Conservation (phyloP, 345 rosid genomes). For the Tarenaya hassleriana region DNA sequence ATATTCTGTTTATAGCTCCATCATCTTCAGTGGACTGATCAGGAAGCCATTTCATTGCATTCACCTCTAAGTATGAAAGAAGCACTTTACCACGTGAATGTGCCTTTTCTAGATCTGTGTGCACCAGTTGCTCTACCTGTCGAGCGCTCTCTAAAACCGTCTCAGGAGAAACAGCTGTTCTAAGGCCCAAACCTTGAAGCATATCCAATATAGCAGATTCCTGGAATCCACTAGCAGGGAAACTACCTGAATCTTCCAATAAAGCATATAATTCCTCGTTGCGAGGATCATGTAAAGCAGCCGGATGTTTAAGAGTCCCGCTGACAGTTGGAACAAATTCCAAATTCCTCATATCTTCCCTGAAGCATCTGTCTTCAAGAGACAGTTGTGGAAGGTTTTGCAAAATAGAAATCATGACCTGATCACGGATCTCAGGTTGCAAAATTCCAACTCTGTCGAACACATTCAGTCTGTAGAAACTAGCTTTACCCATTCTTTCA, state of each 20-base stretch:
- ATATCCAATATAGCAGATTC: slow-evolving; percentile 65
- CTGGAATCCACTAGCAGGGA: slow-evolving; percentile 64
- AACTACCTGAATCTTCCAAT: slow-evolving; percentile 71
- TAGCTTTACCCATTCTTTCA: slow-evolving; percentile 70
- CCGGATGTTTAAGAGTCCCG: slow-evolving; percentile 60
- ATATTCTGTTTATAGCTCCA: slow-evolving; percentile 58
- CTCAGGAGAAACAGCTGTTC: slow-evolving; percentile 72
- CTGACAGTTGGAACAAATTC: slow-evolving; percentile 73
- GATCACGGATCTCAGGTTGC: slow-evolving; percentile 69
- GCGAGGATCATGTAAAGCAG: slow-evolving; percentile 78
- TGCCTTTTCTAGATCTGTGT: slow-evolving; percentile 62
- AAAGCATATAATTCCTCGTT: slow-evolving; percentile 76
- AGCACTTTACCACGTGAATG: slow-evolving; percentile 70
- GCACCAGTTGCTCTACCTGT: slow-evolving; percentile 63
- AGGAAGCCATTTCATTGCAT: slow-evolving; percentile 86
- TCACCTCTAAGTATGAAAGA: slow-evolving; percentile 80
- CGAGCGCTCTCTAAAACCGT: slow-evolving; percentile 75
- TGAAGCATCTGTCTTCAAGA: slow-evolving; percentile 59
- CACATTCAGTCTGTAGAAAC: slow-evolving; percentile 64
- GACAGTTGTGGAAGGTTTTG: slow-evolving; percentile 78
- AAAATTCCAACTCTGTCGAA: slow-evolving; percentile 50
- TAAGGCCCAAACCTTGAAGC: slow-evolving; percentile 83
- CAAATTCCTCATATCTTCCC: slow-evolving; percentile 60
- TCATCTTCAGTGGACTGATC: slow-evolving; percentile 54
- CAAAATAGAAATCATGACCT: slow-evolving; percentile 71